Evolutionary conservation across 2,329 filamentous ascomycete genomes (phyloP).

Genomic region (Botryotinia calthae): DNA sequence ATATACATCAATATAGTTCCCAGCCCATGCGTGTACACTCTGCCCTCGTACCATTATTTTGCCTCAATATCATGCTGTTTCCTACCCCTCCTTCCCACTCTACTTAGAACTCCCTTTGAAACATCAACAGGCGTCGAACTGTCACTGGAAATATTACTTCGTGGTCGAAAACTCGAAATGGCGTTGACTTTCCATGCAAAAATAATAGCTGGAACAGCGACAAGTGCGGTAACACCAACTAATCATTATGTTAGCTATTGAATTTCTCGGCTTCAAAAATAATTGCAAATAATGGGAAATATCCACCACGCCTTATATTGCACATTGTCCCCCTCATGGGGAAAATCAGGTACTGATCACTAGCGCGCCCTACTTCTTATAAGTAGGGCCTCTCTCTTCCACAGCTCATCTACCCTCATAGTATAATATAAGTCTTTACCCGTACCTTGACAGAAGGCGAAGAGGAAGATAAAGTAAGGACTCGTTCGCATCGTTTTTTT

Average conservation of each 20-base stretch:
- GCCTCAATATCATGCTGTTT: background rate
- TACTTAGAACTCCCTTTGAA: background rate
- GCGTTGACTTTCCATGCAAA: background rate
- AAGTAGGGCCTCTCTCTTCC: too few relatives aligned
- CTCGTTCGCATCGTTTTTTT: too few relatives aligned
- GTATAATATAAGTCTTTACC: too few relatives aligned
- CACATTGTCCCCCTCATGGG: background rate
- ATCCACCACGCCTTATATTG: background rate
- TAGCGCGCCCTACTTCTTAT: too few relatives aligned
- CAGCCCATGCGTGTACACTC: fast-evolving
- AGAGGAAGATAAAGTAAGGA: too few relatives aligned
- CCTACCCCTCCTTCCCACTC: background rate
- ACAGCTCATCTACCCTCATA: too few relatives aligned
- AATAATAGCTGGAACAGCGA: background rate
- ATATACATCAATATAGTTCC: fast-evolving
- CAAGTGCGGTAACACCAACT: background rate
- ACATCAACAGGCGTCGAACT: background rate
- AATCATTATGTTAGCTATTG: background rate
- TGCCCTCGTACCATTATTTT: background rate
- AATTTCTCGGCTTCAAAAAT: background rate
- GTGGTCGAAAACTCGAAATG: background rate
- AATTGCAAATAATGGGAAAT: background rate
- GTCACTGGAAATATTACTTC: background rate
- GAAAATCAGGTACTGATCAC: background rate
- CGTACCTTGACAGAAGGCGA: too few relatives aligned